Percentiles rank a stretch among this genome's conserved stretches.
These are phyloP conservation scores for Venturia nashicola DNA, from an alignment of 2,329 filamentous ascomycete genomes.

Conservation along the genomic window DNA sequence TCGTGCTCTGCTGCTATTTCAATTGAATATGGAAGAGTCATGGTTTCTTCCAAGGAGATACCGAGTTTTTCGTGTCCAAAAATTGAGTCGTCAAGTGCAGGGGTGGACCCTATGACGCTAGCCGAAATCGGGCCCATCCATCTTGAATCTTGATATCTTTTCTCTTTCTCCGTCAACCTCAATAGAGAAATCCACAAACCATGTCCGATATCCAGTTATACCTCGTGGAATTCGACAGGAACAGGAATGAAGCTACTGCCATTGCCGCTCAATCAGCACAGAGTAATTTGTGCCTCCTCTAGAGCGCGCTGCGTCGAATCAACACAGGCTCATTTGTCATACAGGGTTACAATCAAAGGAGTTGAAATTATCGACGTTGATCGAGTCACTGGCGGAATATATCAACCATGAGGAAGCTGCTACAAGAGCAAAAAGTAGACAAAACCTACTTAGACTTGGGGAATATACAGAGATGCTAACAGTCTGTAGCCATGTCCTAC, in stretches of 20 bases:
- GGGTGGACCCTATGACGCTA: not conserved
- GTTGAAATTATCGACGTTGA: conserved; percentile 47
- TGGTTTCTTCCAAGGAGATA: not conserved
- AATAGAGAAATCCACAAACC: conserved; percentile 12
- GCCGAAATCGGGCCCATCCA: not conserved
- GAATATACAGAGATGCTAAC: conserved; percentile 8
- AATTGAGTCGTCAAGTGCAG: not conserved
- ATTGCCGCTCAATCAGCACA: conserved; percentile 31
- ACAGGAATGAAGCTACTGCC: conserved; percentile 31
- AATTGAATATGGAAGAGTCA: not conserved
- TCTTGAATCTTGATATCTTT: not conserved
- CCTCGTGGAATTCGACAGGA: conserved; percentile 36
- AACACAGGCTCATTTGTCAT: conserved; percentile 8
- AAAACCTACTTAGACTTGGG: not conserved
- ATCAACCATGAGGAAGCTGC: conserved; percentile 53
- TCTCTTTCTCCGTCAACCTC: not conserved
- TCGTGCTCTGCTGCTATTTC: not conserved
- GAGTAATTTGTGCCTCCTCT: conserved; percentile 18
- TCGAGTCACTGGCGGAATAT: conserved; percentile 53
- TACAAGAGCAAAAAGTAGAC: conserved; percentile 45
- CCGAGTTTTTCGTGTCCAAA: not conserved
- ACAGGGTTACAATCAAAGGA: conserved; percentile 27
- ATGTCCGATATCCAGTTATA: conserved; percentile 43
- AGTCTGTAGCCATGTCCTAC: conserved; percentile 31
- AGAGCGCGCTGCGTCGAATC: conserved; percentile 6